These are phyloP conservation scores for Malus hybrid DNA, from an alignment of 331 rosid genomes.

Conservation along the genomic window DNA sequence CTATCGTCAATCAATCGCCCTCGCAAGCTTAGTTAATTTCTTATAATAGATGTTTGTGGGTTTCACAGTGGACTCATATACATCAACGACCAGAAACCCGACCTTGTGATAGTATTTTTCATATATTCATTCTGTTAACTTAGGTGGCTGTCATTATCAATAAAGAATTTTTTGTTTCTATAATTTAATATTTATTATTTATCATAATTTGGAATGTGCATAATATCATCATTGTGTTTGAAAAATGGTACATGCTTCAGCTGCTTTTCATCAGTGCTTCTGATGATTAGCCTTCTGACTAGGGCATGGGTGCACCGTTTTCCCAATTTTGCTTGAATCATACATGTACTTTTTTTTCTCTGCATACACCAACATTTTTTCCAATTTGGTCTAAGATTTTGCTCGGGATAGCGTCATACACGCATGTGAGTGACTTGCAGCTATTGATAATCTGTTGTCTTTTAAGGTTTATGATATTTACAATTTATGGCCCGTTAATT, in stretches of 20 bases:
- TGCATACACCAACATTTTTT: background rate
- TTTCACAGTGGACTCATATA: background rate
- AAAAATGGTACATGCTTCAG: background rate
- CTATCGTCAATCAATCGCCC: too few species aligned
- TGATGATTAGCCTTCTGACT: background rate
- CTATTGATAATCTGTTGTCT: too few species aligned
- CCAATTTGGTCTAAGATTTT: too few species aligned
- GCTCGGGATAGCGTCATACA: too few species aligned
- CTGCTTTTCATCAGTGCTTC: background rate
- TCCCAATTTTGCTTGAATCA: background rate
- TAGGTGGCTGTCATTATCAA: background rate
- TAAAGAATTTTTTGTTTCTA: background rate
- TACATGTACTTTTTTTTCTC: background rate
- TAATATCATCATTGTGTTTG: background rate
- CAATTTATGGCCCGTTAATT: too few species aligned
- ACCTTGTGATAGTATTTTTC: too few species aligned
- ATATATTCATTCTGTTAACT: background rate
- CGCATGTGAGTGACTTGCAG: too few species aligned
- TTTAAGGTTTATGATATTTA: too few species aligned
- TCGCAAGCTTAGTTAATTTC: too few species aligned
- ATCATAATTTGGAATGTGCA: background rate
- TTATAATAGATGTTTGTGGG: too few species aligned
- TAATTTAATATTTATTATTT: background rate
- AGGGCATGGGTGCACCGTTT: background rate
- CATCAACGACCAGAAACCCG: background rate